phyloP scores from a whole-genome alignment of 208 protist species.

The Trypanosoma melophagium region DNA sequence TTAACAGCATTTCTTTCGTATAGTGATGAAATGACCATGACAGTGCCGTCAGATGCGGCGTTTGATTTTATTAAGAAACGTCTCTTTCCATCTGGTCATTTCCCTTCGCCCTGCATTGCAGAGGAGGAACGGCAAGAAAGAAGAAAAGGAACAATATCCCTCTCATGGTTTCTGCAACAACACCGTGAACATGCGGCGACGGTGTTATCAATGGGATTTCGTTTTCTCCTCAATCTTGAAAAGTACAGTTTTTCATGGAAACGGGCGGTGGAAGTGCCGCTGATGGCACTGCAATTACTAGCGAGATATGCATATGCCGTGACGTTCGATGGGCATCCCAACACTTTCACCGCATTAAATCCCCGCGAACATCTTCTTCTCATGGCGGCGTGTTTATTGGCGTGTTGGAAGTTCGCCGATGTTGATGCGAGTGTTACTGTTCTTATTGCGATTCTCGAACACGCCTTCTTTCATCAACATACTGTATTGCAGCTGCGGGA shows the following conservation, averaged over 20 bases:
- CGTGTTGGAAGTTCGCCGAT: slow-evolving; percentile 42
- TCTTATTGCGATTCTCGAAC: slow-evolving; percentile 20
- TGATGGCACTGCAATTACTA: slow-evolving; percentile 35
- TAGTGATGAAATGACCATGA: slow-evolving; percentile 12
- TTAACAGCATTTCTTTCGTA: slow-evolving; percentile 17
- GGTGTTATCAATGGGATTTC: slow-evolving; percentile 23
- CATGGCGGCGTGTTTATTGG: slow-evolving; percentile 36
- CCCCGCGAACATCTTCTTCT: slow-evolving; percentile 31
- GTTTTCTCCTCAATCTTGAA: slow-evolving; percentile 23
- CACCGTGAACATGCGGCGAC: slow-evolving; percentile 24
- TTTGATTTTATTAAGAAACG: slow-evolving; percentile 16
- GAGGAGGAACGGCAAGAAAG: neutral
- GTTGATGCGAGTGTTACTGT: slow-evolving; percentile 28
- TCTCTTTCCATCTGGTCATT: slow-evolving; percentile 3
- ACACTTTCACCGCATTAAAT: slow-evolving; percentile 5
- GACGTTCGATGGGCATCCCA: slow-evolving; percentile 6
- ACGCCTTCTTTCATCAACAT: slow-evolving; percentile 23
- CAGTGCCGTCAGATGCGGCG: neutral
- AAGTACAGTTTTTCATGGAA: slow-evolving; percentile 12
- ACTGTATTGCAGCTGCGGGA: slow-evolving; percentile 18
- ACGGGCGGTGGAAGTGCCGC: slow-evolving; percentile 26
- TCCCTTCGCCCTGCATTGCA: neutral
- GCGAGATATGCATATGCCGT: slow-evolving; percentile 20
- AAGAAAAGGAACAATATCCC: neutral
- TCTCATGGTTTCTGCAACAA: slow-evolving; percentile 25